phyloP scores from a whole-genome alignment of 1,284 basidiomycete genomes.

The Trichosporon faecale region DNA sequence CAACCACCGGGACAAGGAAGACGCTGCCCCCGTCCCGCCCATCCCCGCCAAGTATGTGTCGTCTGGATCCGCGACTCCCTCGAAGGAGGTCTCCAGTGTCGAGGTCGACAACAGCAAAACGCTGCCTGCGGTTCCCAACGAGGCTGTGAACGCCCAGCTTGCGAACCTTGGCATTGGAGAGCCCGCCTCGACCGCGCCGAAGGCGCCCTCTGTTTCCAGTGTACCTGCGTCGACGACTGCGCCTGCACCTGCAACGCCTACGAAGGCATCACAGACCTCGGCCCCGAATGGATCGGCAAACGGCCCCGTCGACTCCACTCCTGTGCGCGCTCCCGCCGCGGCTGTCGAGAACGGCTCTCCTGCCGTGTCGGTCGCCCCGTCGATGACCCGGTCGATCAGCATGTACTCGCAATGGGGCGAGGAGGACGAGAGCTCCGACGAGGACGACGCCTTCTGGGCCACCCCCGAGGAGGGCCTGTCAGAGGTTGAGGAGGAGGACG shows the following conservation, averaged over 20 bases:
- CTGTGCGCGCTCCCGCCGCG: not conserved
- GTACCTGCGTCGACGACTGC: not conserved
- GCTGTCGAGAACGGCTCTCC: not conserved
- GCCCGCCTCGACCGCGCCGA: not conserved
- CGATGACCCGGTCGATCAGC: slow-evolving; percentile 2
- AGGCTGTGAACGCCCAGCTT: not conserved
- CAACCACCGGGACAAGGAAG: not conserved
- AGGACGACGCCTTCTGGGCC: slow-evolving; percentile 43
- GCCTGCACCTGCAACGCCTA: not conserved
- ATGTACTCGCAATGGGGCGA: slow-evolving; percentile 50
- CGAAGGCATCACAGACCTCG: not conserved
- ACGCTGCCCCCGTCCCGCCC: slow-evolving; percentile 1
- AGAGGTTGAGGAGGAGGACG: slow-evolving; percentile 51
- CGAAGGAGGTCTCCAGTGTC: not conserved
- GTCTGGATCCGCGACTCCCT: not conserved
- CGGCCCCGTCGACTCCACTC: not conserved
- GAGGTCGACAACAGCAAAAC: not conserved
- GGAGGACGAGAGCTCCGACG: slow-evolving; percentile 33
- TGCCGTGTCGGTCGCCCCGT: not conserved
- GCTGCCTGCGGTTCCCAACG: not conserved
- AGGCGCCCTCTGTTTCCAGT: not conserved
- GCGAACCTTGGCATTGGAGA: not conserved
- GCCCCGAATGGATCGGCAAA: not conserved
- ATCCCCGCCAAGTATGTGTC: slow-evolving; percentile 2
- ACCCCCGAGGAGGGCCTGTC: slow-evolving; percentile 51